Percentiles rank a stretch among this genome's conserved stretches.
Evolutionary conservation across 179 eudicot genomes (phyloP).

Genomic region (Drosera spatulata): DNA sequence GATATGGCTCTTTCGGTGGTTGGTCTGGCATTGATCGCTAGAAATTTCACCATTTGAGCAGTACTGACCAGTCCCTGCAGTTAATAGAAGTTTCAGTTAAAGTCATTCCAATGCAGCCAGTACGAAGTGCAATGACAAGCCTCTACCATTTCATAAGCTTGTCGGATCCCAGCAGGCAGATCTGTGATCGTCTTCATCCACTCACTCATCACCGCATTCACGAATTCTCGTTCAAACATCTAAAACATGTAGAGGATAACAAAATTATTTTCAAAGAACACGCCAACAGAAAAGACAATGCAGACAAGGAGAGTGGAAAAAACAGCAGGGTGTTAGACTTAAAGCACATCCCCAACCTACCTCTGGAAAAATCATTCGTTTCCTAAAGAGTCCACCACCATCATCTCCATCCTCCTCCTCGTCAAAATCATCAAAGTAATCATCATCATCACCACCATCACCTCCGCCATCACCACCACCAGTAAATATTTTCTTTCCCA

Average conservation of each 20-base stretch:
- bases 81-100: conserved; percentile 9
- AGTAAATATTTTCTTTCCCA: conserved; percentile 58
- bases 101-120: neutral
- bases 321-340: neutral
- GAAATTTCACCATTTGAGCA: conserved; percentile 74
- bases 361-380: conserved; percentile 71
- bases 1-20: conserved; percentile 71
- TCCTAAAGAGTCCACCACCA: conserved; percentile 64
- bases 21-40: conserved; percentile 85
- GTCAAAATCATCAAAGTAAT: conserved; percentile 92
- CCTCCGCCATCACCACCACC: conserved; percentile 99
- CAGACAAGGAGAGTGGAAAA: neutral
- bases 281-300: neutral
- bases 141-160: conserved; percentile 92
- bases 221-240: conserved; percentile 83
- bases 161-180: conserved; percentile 89
- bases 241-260: conserved; percentile 20
- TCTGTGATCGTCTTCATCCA: conserved; percentile 97
- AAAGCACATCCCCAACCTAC: conserved; percentile 19
- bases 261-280: neutral
- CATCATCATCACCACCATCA: conserved; percentile 92
- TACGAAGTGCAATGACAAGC: conserved; percentile 1
- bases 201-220: conserved; percentile 91
- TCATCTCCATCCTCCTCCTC: conserved; percentile 99
- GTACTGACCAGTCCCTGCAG: conserved; percentile 89